Evolutionary conservation across 805 yeast species (phyloP), one percentile per base, ranked within the genome.

Genomic region (Kazachstania martiniae): DNA sequence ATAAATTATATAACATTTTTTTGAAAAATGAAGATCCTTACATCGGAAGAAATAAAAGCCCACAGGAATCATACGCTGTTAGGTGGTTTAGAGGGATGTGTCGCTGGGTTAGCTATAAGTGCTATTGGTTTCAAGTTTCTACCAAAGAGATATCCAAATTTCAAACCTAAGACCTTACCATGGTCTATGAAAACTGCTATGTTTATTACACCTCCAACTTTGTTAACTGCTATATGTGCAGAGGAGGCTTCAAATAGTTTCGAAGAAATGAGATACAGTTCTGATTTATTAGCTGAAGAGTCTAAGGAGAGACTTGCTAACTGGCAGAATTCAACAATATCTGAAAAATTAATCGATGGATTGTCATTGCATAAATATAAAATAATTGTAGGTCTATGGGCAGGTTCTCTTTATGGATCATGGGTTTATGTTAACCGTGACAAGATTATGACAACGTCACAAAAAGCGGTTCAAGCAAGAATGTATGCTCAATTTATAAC

Each of bases 401-500:
- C 83, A 4, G 80, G 74, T 15, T 77, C 89, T 3, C 58, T 82
- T 63, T 81, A 68, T 43, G 94, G 86, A 1, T 78, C 93, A 4
- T 84, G 89, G 84, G 70, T 59, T 29, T 47, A 62, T 28, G 84
- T 81, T 32, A 76, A 81, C 60, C 71, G 68, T 44, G 94, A 84
- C 54, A 77, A 74, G 41, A 62, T 75, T 52, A 70, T 84, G 78
- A 71, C 83, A 34, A 69, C 66, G 41, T 61, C 91, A 4, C 94
- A 84, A 61, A 84, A 81, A 56, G 72, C 81, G 30, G 91, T 80
- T 21, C 87, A 79, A 53, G 93, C 93, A 21, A 76, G 94, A 70
- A 83, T 83, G 81, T 83, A 83, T 52, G 94, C 94, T 8, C 94
- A 84, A 58, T 82, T 79, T 42, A 59, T 81, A 34, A 80, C 94